phyloP scores from a whole-genome alignment of 768 basidiomycete genomes.

The Cystoderma amianthinum region DNA sequence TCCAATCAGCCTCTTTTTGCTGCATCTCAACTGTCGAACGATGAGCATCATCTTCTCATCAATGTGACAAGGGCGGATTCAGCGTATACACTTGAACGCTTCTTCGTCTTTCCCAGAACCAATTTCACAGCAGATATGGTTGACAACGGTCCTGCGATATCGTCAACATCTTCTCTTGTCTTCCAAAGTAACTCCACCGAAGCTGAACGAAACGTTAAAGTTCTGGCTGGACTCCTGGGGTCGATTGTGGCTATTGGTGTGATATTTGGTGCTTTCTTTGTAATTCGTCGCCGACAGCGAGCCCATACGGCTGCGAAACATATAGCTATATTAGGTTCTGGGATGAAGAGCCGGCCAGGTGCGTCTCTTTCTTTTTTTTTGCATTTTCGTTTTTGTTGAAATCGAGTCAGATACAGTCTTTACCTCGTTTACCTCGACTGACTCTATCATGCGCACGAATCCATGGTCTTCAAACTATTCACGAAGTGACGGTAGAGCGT shows the following conservation, averaged over 20 bases:
- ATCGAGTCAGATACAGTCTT: conserved; percentile 21
- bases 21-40: conserved; percentile 14
- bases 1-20: conserved; percentile 37
- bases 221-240: conserved; percentile 20
- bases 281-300: conserved; percentile 1
- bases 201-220: conserved; percentile 7
- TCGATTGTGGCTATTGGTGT: conserved; percentile 12
- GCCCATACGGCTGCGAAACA: too few species aligned
- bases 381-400: neutral
- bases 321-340: too few species aligned
- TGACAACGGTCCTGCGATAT: neutral
- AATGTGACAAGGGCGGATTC: conserved; percentile 24
- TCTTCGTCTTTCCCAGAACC: conserved; percentile 25
- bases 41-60: conserved; percentile 30
- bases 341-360: too few species aligned
- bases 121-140: conserved; percentile 8
- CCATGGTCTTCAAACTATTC: conserved; percentile 15
- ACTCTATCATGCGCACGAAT: conserved; percentile 24
- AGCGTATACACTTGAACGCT: conserved; percentile 33
- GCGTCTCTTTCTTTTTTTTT: too few species aligned
- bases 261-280: conserved; percentile 6
- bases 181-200: neutral
- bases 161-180: conserved; percentile 1
- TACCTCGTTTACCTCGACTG: conserved; percentile 26
- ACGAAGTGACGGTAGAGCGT: conserved; percentile 17